A percentile compares a stretch with the other conserved stretches of the same genome.
phyloP scores from a whole-genome alignment of 805 yeast species.

The Ogataea pignaliae region DNA sequence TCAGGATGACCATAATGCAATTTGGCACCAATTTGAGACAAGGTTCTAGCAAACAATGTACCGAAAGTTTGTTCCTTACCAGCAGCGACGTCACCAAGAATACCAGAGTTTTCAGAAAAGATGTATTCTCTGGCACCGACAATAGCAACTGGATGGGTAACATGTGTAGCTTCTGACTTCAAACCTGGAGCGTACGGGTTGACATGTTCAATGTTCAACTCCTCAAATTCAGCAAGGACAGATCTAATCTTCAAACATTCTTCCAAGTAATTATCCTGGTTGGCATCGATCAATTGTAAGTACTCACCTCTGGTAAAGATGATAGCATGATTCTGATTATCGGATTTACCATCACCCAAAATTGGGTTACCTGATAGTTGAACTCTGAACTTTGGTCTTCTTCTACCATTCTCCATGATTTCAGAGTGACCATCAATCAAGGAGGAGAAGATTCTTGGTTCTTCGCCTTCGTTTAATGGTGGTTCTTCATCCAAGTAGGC shows the following conservation, averaged over 20 bases:
- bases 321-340: constrained; percentile 77
- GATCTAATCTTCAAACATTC: constrained; percentile 82
- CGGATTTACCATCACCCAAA: constrained; percentile 85
- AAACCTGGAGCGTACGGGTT: constrained; percentile 78
- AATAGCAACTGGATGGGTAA: constrained; percentile 69
- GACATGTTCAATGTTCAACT: constrained; percentile 66
- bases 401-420: constrained; percentile 63
- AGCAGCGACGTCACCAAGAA: constrained; percentile 85
- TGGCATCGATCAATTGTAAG: constrained; percentile 79
- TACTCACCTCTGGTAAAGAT: constrained; percentile 83
- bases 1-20: constrained; percentile 89
- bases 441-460: constrained; percentile 68
- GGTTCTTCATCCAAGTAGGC: constrained; percentile 95
- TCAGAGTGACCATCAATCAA: constrained; percentile 80
- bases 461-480: constrained; percentile 64
- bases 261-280: constrained; percentile 81
- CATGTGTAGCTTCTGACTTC: constrained; percentile 48
- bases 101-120: constrained; percentile 82
- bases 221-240: constrained; percentile 79
- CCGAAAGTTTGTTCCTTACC: constrained; percentile 90
- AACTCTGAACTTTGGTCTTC: constrained; percentile 73
- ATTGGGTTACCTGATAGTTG: constrained; percentile 81
- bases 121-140: constrained; percentile 86
- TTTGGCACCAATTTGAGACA: constrained; percentile 82
- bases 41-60: constrained; percentile 76